Percentiles rank a stretch among this genome's conserved stretches.
These are phyloP conservation scores for Coprinellus micaceus DNA, from an alignment of 768 basidiomycete species.

Conservation along the genomic window DNA sequence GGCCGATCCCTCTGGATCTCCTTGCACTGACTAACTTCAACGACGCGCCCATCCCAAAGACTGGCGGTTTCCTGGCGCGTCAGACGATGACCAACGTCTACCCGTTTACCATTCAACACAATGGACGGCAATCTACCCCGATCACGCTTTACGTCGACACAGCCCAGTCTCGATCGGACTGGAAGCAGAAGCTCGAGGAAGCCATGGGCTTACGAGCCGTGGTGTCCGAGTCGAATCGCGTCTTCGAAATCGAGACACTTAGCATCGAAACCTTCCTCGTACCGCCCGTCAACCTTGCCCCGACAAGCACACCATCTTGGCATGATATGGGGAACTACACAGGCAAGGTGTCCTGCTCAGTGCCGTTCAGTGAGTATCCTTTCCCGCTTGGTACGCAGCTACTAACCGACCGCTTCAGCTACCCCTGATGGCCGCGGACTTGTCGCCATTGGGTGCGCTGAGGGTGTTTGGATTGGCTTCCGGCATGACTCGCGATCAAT, in stretches of 20 bases:
- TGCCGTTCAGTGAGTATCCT: conserved; percentile 75
- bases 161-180: conserved; percentile 68
- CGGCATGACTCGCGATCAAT: conserved; percentile 86
- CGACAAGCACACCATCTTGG: conserved; percentile 63
- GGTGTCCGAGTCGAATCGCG: conserved; percentile 91
- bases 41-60: conserved; percentile 73
- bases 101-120: conserved; percentile 87
- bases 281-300: no score
- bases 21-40: conserved; percentile 81
- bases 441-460: conserved; percentile 90
- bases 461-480: conserved; percentile 98
- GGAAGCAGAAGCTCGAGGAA: conserved; percentile 87
- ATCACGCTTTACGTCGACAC: conserved; percentile 86
- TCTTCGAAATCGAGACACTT: conserved; percentile 88
- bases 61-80: conserved; percentile 62
- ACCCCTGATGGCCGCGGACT: conserved; percentile 83
- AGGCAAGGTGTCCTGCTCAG: conserved; percentile 91
- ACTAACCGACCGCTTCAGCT: conserved; percentile 38
- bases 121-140: conserved; percentile 87
- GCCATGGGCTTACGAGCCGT: conserved; percentile 80
- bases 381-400: neutral
- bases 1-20: conserved; percentile 93
- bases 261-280: conserved; percentile 85
- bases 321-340: conserved; percentile 69
- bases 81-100: conserved; percentile 75